These are phyloP conservation scores for Isatis lusitanica DNA, from an alignment of 441 rosid genomes.

Conservation along the genomic window DNA sequence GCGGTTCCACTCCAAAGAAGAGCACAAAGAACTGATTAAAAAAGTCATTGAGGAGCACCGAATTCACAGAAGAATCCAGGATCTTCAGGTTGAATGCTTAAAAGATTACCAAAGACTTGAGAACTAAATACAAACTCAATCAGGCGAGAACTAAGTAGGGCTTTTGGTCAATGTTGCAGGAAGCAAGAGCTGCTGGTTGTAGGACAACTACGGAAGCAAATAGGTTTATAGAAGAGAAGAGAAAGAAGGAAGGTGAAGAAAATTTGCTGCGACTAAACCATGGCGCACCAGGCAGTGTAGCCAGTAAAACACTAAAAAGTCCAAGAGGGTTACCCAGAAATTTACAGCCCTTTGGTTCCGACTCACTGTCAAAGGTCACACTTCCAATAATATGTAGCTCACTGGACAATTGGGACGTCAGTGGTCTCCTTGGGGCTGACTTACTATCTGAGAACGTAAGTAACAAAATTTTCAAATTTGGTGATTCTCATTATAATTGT, in stretches of 20 bases:
- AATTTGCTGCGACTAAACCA: conserved; percentile 51
- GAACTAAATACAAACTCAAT: conserved; percentile 8
- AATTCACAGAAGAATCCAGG: conserved; percentile 70
- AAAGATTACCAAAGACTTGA: conserved; percentile 1
- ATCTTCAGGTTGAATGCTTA: conserved; percentile 71
- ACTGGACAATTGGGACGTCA: conserved; percentile 73
- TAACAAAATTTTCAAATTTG: not conserved
- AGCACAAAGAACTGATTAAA: conserved; percentile 72
- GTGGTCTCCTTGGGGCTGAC: conserved; percentile 71
- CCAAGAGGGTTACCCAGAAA: conserved; percentile 46
- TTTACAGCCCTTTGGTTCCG: conserved; percentile 47
- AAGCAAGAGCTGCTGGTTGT: conserved; percentile 85
- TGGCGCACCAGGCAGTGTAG: conserved; percentile 52
- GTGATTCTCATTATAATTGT: not conserved
- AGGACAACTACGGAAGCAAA: conserved; percentile 61
- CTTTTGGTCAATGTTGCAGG: conserved; percentile 47
- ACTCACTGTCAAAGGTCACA: conserved; percentile 38
- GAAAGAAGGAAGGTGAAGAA: conserved; percentile 73
- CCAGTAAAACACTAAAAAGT: conserved; percentile 56
- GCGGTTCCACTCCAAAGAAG: conserved; percentile 85
- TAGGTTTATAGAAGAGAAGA: conserved; percentile 62
- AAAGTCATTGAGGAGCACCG: conserved; percentile 71
- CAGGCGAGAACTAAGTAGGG: not conserved
- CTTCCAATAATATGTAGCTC: conserved; percentile 41
- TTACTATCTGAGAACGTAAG: conserved; percentile 82